Base-by-base conservation (phyloP, 768 basidiomycete species). In the Hericium rajendrae region DNA sequence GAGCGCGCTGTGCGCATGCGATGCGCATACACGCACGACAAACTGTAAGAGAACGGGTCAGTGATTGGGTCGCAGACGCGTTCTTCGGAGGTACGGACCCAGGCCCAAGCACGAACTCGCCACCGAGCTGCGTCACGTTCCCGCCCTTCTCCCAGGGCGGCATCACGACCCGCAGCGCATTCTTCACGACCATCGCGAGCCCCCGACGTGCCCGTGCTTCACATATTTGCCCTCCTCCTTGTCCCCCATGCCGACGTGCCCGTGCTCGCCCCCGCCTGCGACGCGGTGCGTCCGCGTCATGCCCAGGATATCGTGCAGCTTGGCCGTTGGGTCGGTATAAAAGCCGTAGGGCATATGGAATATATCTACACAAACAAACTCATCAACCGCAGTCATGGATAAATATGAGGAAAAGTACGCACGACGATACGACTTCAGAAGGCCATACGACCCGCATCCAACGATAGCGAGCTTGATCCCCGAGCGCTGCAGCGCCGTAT, bases 101-200 rank as follows among this genome's bases (percentile, higher is more conserved):
- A 9, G 82, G 82, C 13, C 81, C 82, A 15, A 88, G 74, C 24
- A 88, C 78, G 66, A 95, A 94, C 73, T 97, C 94, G 22, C 94
- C 94, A 10, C 94, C 94, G 18, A 95, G 75, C 70, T 94, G 91
- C 43, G 77, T 71, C 46, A 84, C 69, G 64, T 92, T 84, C 0
- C 91, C 91, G 2, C 85, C 86, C 59, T 80, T 82, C 72, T 85
- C 85, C 83, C 87, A 88, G 13, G 91, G 74, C 0, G 90, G 89
- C 85, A 94, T 86, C 24, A 84, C 82, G 26, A 83, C 80, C 57
- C 81, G 81, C 51, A 92, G 66, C 2, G 86, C 85, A 59, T 85
- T 82, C 59, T 79, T 70, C 38, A 89, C 75, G 22, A 91, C 87
- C 76, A 82, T 82, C n/a, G 84, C 83, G 38, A 90, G 80, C 3